These are phyloP conservation scores for Syzygium malaccense DNA, from an alignment of 441 rosid genomes.

Conservation along the genomic window DNA sequence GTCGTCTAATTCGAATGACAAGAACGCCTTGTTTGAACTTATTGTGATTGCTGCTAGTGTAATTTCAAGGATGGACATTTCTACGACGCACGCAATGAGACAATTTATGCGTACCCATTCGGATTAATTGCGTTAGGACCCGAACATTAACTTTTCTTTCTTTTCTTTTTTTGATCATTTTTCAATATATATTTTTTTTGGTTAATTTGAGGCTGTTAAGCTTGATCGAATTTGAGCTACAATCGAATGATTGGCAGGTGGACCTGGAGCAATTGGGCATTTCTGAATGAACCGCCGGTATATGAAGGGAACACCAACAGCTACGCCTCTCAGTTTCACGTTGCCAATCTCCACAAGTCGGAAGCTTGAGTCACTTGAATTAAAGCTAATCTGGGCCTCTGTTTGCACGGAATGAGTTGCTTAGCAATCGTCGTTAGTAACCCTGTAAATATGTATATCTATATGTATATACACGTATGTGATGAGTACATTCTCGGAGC, in stretches of 20 bases:
- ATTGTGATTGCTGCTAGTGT: not conserved
- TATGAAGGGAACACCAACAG: constrained; percentile 34
- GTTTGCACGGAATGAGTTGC: not conserved
- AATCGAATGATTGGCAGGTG: constrained; percentile 37
- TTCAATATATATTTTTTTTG: not conserved
- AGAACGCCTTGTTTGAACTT: not conserved
- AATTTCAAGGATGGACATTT: not conserved
- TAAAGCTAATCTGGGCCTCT: not conserved
- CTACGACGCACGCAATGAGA: not conserved
- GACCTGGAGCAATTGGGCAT: constrained; percentile 73
- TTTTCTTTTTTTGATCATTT: not conserved
- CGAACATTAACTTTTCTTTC: not conserved
- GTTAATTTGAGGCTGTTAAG: not conserved
- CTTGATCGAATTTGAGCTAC: not conserved
- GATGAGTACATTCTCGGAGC: too few relatives aligned
- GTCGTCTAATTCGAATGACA: not conserved
- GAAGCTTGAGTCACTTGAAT: not conserved
- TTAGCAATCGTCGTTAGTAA: not conserved
- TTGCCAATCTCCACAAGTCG: constrained; percentile 20
- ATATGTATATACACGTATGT: too few relatives aligned
- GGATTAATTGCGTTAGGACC: not conserved
- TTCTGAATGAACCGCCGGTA: constrained; percentile 73
- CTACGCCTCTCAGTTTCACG: constrained; percentile 48
- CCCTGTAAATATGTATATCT: too few relatives aligned
- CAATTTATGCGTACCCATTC: not conserved